Base-by-base conservation (phyloP, 176 grass and related monocot genomes). In the Chrysopogon serrulatus region DNA sequence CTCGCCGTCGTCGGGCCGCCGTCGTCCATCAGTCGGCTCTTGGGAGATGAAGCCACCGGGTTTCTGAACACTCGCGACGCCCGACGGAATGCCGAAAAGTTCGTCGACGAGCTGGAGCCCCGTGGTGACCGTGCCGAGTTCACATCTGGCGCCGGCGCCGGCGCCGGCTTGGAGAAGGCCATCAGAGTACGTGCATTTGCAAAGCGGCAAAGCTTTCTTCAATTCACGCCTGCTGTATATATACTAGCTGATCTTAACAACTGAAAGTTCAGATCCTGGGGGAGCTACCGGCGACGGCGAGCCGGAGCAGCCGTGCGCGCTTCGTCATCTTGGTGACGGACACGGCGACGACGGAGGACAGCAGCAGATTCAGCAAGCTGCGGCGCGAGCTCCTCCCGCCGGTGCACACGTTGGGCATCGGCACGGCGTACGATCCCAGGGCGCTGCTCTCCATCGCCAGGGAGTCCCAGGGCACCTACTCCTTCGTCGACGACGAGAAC, bases 401-500 rank as follows among this genome's bases (percentile, higher is more conserved):
- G 8, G 49, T 82, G 24, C 79, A 82, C 66, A 82, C 49, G 9
- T 32, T 82, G 2, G 79, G 79, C 24, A 3, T 71, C 2, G 5
- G 66, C 26, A 13, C 45, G 23, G 35, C 1, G 4, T 34, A 57
- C 33, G 47, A 71, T 33, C 34, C 79, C n/a, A 41, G 8, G 45
- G 32, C 35, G 48, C 47, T 71, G 66, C 26, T 59, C 66, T 5
- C 3, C 35, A 71, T 82, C 66, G 79, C 79, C 7, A 4, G 41
- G 33, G 5, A 43, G 3, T 82, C 79, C 3, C 34, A 12, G 5
- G 79, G 79, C 16, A 82, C 79, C 66, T 82, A 82, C 79, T 71
- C 79, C 79, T 71, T 82, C 26, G 49, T 82, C 16, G 35, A 42
- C 35, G 79, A 71, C 4, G 2, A 81, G 5, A 4, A 30, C 65